phyloP scores from a whole-genome alignment of 2,329 filamentous ascomycete genomes.

The Fusarium tuaranense region DNA sequence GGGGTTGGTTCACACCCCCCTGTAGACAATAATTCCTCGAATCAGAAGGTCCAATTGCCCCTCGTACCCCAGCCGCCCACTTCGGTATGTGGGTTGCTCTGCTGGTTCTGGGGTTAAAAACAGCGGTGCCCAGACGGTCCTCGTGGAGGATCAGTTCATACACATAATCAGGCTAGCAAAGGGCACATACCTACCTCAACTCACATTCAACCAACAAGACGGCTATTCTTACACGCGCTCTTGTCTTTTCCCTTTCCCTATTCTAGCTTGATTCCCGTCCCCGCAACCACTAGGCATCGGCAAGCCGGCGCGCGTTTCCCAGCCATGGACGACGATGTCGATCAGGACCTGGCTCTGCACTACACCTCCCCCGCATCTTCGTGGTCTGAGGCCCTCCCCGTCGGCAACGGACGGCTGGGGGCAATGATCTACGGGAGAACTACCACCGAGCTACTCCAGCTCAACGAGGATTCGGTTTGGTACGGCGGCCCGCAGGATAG shows the following conservation, averaged over 20 bases:
- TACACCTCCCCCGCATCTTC: constrained; percentile 39
- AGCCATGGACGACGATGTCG: constrained; percentile 13
- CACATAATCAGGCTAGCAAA: background rate
- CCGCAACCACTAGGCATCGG: background rate
- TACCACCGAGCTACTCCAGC: constrained; percentile 53
- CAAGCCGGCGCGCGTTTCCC: constrained; percentile 12
- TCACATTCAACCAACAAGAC: constrained; percentile 7
- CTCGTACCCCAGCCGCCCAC: background rate
- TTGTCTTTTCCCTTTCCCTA: background rate
- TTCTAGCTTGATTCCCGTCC: background rate
- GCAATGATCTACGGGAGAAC: constrained; percentile 58
- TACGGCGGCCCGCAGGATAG: constrained; percentile 59
- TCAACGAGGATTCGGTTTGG: constrained; percentile 64
- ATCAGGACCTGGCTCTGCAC: constrained; percentile 34
- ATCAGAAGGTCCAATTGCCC: background rate
- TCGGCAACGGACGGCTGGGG: constrained; percentile 60
- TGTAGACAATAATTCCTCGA: constrained; percentile 16
- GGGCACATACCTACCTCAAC: background rate
- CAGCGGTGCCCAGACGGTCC: background rate
- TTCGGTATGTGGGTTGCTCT: constrained; percentile 5
- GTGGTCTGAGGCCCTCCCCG: constrained; percentile 54
- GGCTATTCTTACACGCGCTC: background rate
- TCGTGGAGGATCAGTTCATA: constrained; percentile 4
- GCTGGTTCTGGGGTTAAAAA: constrained; percentile 14
- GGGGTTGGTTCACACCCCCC: constrained; percentile 7